Evolutionary conservation across 805 yeast genomes (phyloP).

Genomic region (Peterozyma xylosa): DNA sequence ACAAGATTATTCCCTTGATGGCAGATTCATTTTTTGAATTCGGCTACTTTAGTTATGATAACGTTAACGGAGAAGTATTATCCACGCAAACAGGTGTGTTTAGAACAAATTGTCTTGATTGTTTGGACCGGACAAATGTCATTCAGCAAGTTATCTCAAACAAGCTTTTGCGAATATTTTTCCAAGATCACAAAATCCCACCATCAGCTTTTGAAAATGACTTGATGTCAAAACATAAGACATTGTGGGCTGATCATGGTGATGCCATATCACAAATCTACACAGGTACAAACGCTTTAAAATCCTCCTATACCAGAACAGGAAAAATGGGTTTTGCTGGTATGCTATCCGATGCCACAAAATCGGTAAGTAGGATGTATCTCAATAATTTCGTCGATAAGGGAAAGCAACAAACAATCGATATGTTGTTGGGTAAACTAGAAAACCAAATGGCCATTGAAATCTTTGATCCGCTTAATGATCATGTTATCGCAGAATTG

Average conservation of each 20-base stretch:
- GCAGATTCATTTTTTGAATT: constrained; percentile 64
- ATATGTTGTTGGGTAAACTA: constrained; percentile 73
- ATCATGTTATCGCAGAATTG: constrained; percentile 66
- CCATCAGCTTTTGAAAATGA: constrained; percentile 33
- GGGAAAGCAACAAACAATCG: constrained; percentile 84
- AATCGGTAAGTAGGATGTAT: constrained; percentile 90
- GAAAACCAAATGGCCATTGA: constrained; percentile 64
- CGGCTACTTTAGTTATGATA: constrained; percentile 78
- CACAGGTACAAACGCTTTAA: constrained; percentile 96
- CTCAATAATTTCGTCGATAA: constrained; percentile 94
- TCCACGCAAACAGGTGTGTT: constrained; percentile 87
- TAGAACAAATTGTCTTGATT: constrained; percentile 89
- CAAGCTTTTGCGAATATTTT: constrained; percentile 53
- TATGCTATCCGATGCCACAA: constrained; percentile 94
- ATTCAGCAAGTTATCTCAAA: constrained; percentile 78
- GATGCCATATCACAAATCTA: constrained; percentile 93
- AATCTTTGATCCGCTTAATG: constrained; percentile 83
- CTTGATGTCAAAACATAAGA: constrained; percentile 66
- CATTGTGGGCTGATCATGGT: constrained; percentile 97
- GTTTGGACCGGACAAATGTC: constrained; percentile 89
- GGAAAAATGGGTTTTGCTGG: constrained; percentile 98
- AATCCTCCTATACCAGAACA: constrained; percentile 87
- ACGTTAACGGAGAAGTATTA: constrained; percentile 40
- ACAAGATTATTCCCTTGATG: constrained; percentile 55
- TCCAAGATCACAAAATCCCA: constrained; percentile 31